Base-by-base conservation (phyloP, 2,329 filamentous ascomycete species). In the Verticillium albo-atrum region DNA sequence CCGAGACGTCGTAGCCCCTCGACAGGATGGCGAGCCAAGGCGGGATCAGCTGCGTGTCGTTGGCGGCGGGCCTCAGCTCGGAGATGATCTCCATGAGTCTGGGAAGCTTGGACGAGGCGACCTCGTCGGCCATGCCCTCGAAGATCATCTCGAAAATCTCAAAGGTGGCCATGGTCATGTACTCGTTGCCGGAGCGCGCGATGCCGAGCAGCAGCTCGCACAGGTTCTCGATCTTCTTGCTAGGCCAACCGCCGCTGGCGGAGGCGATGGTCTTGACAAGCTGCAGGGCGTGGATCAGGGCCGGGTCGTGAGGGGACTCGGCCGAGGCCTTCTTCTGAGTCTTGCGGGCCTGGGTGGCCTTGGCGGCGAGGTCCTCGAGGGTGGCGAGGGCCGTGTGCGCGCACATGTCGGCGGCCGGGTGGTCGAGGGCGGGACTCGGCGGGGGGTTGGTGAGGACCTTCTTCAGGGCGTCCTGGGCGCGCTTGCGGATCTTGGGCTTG, bases 121-220 rank as follows among this genome's bases (percentile, higher is more conserved):
- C 83, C 65, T 96, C 92, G 65, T 93, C 89, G n/a, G 81, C 85
- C 89, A 99, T 93, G 7, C 92, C 90, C 67, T 90, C 89, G 65
- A 99, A 98, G 52, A 98, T 96, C 72, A 96, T 89, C 73, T 99
- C 95, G 68, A 99, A 99, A 4, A 98, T 94, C 65, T 97, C 94
- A 68, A 99, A 97, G 0, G 93, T 90, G 12, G 91, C 89, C 89
- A 98, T 96, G 32, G 93, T 96, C 80, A 99, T 88, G 73, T 94
- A 96, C 72, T 98, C 93, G 72, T 96, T 97, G 73, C 87, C 95
- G 9, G 90, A 93, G 70, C 89, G 89, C 30, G 94, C 94, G 62
- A 98, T 96, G 65, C 88, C 87, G 66, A 99, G 85, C 60, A 99
- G 78, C 58, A 97, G 78, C 74, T 98, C 93, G 73, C 93, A 97